These are phyloP conservation scores for Suillus occidentalis DNA, from an alignment of 768 basidiomycete species.

Conservation along the genomic window DNA sequence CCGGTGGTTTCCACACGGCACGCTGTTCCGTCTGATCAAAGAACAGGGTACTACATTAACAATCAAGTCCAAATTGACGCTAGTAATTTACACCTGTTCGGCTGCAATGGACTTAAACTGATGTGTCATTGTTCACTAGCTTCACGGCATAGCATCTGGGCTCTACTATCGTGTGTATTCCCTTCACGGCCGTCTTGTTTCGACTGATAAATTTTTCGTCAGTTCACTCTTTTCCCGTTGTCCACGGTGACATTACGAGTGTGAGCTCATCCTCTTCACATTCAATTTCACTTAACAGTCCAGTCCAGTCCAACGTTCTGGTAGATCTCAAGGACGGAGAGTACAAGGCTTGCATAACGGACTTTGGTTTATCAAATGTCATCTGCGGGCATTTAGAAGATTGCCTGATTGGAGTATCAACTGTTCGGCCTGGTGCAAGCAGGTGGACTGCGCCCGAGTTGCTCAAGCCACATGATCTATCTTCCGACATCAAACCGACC, in stretches of 20 bases:
- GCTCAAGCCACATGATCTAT: no score
- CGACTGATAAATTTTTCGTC: neutral
- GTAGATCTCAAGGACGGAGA: constrained; percentile 9
- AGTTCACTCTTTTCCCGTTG: constrained; percentile 18
- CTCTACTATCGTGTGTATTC: constrained; percentile 12
- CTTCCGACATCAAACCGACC: no score
- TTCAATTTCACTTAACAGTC: no score
- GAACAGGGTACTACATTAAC: no score
- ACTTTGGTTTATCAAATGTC: constrained; percentile 46
- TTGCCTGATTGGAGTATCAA: constrained; percentile 20
- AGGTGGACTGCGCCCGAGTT: constrained; percentile 9
- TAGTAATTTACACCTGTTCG: no score
- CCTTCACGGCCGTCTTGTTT: neutral
- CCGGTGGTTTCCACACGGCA: no score
- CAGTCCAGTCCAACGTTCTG: constrained; percentile 23
- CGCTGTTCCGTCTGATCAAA: no score
- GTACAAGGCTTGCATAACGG: constrained; percentile 38
- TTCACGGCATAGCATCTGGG: no score
- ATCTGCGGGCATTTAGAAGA: constrained; percentile 31
- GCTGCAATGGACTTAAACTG: no score
- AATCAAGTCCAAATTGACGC: no score
- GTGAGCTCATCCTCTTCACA: constrained; percentile 8
- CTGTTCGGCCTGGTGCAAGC: constrained; percentile 21
- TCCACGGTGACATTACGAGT: constrained; percentile 20
- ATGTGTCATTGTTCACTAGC: no score